Evolutionary conservation across 2,329 filamentous ascomycete species (phyloP).

Genomic region (Colletotrichum spinosum): DNA sequence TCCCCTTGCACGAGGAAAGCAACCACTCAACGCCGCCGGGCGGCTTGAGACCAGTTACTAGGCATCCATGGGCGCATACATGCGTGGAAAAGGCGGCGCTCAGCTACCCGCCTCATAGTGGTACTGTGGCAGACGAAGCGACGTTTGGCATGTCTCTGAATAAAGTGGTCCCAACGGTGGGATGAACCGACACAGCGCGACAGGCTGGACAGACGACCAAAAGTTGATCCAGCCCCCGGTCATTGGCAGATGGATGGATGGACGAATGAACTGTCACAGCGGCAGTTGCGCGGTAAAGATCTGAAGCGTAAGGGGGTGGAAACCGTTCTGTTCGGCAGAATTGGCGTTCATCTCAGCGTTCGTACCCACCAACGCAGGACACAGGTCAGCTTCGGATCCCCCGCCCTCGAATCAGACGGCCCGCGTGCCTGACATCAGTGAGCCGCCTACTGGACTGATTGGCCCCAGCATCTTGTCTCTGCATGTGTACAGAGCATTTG

Average conservation of each 20-base stretch:
- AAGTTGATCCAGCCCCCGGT: constrained; percentile 22
- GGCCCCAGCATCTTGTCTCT: neutral
- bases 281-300: constrained; percentile 35
- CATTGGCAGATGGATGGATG: constrained; percentile 34
- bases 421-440: constrained; percentile 25
- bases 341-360: neutral
- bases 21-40: constrained; percentile 24
- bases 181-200: constrained; percentile 23
- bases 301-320: constrained; percentile 35
- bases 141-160: constrained; percentile 4
- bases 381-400: constrained; percentile 10
- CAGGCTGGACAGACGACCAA: neutral
- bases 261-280: constrained; percentile 35
- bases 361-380: no score
- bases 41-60: constrained; percentile 11
- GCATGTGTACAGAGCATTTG: constrained; percentile 11
- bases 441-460: constrained; percentile 15
- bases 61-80: constrained; percentile 7
- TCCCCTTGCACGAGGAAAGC: constrained; percentile 23
- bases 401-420: constrained; percentile 21
- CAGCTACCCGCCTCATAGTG: neutral
- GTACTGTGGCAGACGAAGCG: neutral
- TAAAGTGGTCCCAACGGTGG: constrained; percentile 10
- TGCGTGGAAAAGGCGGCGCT: constrained; percentile 5
- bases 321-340: constrained; percentile 12